phyloP scores from a whole-genome alignment of 108 stramenopile genomes.

The Cyclotella baltica region DNA sequence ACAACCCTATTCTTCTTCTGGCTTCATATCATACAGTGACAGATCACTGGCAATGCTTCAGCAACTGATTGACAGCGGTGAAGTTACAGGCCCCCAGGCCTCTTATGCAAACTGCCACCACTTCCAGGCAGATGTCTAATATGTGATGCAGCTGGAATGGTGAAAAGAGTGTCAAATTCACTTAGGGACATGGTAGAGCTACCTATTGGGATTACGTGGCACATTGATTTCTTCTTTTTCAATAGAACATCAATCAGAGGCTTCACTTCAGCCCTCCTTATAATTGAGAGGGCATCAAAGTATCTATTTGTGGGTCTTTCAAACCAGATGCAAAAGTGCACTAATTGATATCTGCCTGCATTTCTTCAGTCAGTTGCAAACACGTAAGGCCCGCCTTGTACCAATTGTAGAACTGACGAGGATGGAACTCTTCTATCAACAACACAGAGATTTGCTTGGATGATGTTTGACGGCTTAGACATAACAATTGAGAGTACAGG shows the following conservation, averaged over 20 bases:
- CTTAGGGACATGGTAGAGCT: slow-evolving; percentile 5
- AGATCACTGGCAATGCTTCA: slow-evolving; percentile 2
- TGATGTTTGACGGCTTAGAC: background rate
- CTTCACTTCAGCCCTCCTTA: slow-evolving; percentile 15
- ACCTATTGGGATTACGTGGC: slow-evolving; percentile 9
- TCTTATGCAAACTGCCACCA: slow-evolving; percentile 5
- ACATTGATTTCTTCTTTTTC: slow-evolving; percentile 24
- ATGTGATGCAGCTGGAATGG: no score
- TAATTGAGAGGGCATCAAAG: background rate
- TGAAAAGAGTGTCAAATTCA: background rate
- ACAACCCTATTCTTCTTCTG: background rate
- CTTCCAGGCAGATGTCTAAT: slow-evolving; percentile 1
- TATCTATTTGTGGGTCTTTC: slow-evolving; percentile 20
- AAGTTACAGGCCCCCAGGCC: background rate
- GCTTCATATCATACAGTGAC: background rate
- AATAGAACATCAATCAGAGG: slow-evolving; percentile 10
- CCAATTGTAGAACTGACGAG: background rate
- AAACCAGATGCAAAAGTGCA: background rate
- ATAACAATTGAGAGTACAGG: slow-evolving; percentile 15
- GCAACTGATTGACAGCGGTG: background rate
- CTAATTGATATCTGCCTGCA: slow-evolving; percentile 12
- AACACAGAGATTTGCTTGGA: background rate
- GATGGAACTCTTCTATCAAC: background rate
- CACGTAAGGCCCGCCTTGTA: background rate
- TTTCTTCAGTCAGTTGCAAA: slow-evolving; percentile 8